phyloP scores from a whole-genome alignment of 805 yeast species.

The Candida adriatica region DNA sequence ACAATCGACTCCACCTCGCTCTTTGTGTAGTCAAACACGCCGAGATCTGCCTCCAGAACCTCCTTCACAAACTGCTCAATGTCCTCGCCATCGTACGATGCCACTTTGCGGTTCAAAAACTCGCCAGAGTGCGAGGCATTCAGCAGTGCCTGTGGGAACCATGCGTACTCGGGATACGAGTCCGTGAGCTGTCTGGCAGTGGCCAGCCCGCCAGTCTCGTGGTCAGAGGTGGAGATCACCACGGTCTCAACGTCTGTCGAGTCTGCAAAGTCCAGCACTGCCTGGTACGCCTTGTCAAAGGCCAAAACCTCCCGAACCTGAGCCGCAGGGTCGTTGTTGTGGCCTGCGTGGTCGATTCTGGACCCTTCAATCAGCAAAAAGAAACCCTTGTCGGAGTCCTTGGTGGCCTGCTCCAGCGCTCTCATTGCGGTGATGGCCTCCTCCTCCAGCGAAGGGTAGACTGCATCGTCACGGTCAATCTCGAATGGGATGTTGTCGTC shows the following conservation, averaged over 20 bases:
- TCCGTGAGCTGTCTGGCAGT: conserved; percentile 69
- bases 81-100: conserved; percentile 26
- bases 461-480: conserved; percentile 56
- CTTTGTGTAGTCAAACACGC: conserved; percentile 48
- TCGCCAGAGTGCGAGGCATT: conserved; percentile 77
- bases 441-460: conserved; percentile 74
- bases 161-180: conserved; percentile 75
- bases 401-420: conserved; percentile 59
- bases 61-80: conserved; percentile 44
- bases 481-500: conserved; percentile 79
- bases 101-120: conserved; percentile 44
- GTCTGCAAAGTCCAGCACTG: conserved; percentile 66
- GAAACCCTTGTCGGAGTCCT: conserved; percentile 74
- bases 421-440: conserved; percentile 68
- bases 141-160: conserved; percentile 76
- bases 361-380: conserved; percentile 87
- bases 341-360: conserved; percentile 94
- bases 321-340: conserved; percentile 89
- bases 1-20: conserved; percentile 47
- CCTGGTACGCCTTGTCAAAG: conserved; percentile 72
- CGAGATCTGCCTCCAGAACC: conserved; percentile 58
- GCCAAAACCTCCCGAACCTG: conserved; percentile 89
- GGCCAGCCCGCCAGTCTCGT: conserved; percentile 94
- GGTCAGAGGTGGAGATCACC: conserved; percentile 81
- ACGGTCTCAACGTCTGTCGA: conserved; percentile 67